Evolutionary conservation across 1,284 basidiomycete species (phyloP), one percentile per base, ranked within the genome.

Genomic region (Vanrija sp.): DNA sequence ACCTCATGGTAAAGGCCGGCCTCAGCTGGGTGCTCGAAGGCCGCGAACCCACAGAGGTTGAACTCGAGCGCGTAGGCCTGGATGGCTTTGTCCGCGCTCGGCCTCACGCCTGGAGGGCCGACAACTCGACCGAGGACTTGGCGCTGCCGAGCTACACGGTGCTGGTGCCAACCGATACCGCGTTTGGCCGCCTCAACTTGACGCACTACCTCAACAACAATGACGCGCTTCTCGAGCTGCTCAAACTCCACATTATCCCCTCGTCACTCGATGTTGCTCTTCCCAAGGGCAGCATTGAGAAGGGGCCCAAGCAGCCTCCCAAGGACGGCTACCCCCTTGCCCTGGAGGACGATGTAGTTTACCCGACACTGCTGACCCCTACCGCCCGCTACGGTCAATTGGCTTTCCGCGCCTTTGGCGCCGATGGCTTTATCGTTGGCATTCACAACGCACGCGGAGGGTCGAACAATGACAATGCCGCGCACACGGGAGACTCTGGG

Each of bases 1-100:
- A 86, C 41, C 76, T 98, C 64, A 82, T 97, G 59, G 77, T 81
- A 49, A 87, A 86, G 61, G 89, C 88, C 0, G 89, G 90, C 10
- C 82, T 97, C 59, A 87, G 86, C 31, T 96, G 92, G 89, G 78
- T 97, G 18, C 77, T 97, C 51, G 87, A 96, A 63, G 92, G 92
- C 7, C 87, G 86, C 9, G 76, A 81, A 9, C 88, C 89, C 8
- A 85, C 85, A 0, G 47, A 49, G 78, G 84, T 67, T 80, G 80
- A 65, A 47, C 51, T 71, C 2, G 41, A 57, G 3, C 41, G 47
- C 6, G 60, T 57, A 2, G 58, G 57, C 81, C 83, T 56, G 72
- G 75, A 57, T 1, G 63, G 62, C 7, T 44, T 53, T 9, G 55
- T 73, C 7, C 45, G 51, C 16, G 43, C 57, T 2, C n/a, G n/a